Base-by-base conservation (phyloP, 2,329 filamentous ascomycete genomes). In the Colletotrichum echinochloae region DNA sequence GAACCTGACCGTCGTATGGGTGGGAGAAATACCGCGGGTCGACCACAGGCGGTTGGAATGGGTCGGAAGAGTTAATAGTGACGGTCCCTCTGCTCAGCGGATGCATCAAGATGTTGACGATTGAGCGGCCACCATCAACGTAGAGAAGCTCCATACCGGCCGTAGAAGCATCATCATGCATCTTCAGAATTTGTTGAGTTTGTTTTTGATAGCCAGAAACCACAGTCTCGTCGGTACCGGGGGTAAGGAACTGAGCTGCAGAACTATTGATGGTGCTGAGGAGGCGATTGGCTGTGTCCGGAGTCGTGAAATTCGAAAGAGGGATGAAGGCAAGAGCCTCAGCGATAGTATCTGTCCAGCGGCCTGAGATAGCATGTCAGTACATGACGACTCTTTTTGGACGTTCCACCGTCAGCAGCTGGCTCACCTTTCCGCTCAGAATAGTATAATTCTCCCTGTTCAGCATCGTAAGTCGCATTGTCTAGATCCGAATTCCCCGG, bases 11-110 rank as follows among this genome's bases (percentile, higher is more conserved):
- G 5, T 72, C 71, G 30, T 68, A 55, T 1, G 69, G 69, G 9
- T 69, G 60, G 1, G 71, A 68, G 0, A 68, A 44, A 46, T 65
- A 73, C 3, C 64, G 65, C 3, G 71, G 71, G 6, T 73, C 52
- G 8, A 71, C 61, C 0, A 14, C n/a, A 0, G 71, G 71, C 1
- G 75, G 74, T 5, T 68, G 74, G 7, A 76, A 74, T 6, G 80
- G 79, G 71, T 83, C 75, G 0, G 74, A 73, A 0, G 76, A 73
- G 73, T 80, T 78, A 46, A 84, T 79, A 30, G 75, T 77, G 59
- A 83, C 78, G 12, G 78, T 79, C 30, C 82, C 82, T 20, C 82
- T 77, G 63, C 78, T 81, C 30, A 83, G 75, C 1, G 82, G 81
- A 66, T 83, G 80, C 66, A 80, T 75, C 41, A 80, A 74, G 57